These are phyloP conservation scores for Sextonia rubra DNA, from an alignment of 164 flowering plant species.

Conservation along the genomic window DNA sequence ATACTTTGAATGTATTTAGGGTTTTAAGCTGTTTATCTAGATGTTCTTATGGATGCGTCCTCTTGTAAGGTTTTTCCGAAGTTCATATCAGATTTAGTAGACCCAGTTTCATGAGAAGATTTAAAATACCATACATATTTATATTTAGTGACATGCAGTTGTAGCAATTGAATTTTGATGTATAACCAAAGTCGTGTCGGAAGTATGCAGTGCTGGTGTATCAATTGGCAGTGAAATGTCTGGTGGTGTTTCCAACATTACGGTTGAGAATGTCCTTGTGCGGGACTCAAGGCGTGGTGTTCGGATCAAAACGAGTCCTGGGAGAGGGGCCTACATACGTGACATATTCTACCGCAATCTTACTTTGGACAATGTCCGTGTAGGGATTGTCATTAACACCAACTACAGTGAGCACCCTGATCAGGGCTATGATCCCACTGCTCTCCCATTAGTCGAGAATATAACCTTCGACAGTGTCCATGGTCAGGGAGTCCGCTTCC, in stretches of 20 bases:
- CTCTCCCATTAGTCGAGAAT: constrained; percentile 55
- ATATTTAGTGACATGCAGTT: neutral
- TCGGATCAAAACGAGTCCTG: constrained; percentile 84
- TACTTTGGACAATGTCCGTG: constrained; percentile 73
- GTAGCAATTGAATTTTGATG: neutral
- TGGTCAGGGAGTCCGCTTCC: constrained; percentile 91
- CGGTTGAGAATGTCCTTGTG: constrained; percentile 70
- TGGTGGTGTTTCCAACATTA: constrained; percentile 86
- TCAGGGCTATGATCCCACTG: constrained; percentile 61
- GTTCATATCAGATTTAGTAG: neutral
- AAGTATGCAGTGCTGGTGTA: constrained; percentile 74
- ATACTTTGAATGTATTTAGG: too few species aligned
- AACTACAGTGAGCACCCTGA: constrained; percentile 97
- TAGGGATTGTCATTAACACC: constrained; percentile 84
- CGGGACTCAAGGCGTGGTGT: constrained; percentile 87
- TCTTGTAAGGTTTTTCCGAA: too few species aligned
- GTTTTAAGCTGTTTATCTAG: too few species aligned
- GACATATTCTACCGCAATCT: constrained; percentile 64
- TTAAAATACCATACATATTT: neutral
- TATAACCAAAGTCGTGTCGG: neutral
- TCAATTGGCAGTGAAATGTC: constrained; percentile 99
- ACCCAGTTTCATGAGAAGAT: neutral
- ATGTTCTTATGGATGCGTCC: too few species aligned
- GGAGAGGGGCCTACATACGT: constrained; percentile 85
- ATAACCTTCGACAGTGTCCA: constrained; percentile 65